Evolutionary conservation across 345 rosid species (phyloP).

Genomic region (Clarkia xantiana): DNA sequence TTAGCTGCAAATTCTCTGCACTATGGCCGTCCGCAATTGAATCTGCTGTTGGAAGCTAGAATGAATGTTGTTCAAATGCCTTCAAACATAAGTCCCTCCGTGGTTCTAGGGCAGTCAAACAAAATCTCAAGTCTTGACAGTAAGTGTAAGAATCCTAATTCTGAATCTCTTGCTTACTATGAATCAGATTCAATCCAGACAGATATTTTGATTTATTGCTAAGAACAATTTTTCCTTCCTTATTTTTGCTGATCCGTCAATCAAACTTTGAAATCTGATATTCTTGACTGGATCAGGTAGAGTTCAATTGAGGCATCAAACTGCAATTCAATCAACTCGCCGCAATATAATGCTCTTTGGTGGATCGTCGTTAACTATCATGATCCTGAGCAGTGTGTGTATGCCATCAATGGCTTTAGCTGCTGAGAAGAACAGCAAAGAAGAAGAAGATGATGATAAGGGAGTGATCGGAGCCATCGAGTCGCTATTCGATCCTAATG

Average conservation of each 20-base stretch:
- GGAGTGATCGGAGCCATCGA: conserved; percentile 51
- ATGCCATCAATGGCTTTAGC: conserved; percentile 24
- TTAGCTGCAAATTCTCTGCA: too few species aligned
- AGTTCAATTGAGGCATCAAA: conserved; percentile 12
- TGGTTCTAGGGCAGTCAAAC: neutral
- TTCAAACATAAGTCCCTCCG: conserved; percentile 13
- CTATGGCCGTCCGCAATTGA: neutral
- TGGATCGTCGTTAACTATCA: conserved; percentile 20
- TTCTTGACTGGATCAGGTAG: conserved; percentile 16
- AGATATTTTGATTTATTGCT: too few species aligned
- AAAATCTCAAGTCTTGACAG: conserved; percentile 7
- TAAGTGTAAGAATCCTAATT: conserved; percentile 15
- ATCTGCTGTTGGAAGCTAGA: neutral
- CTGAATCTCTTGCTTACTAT: neutral
- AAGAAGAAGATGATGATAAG: conserved; percentile 27
- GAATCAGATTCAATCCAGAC: too few species aligned
- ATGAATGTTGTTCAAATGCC: conserved; percentile 24
- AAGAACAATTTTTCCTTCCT: neutral
- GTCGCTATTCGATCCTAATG: conserved; percentile 64
- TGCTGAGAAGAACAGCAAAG: conserved; percentile 13
- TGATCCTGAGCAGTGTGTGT: conserved; percentile 14
- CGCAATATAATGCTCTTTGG: conserved; percentile 17
- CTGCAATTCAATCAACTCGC: conserved; percentile 13
- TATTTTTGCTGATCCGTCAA: neutral
- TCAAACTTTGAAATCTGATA: neutral